Evolutionary conservation across 2,329 filamentous ascomycete species (phyloP).

Genomic region (Tolypocladium cylindrosporum): DNA sequence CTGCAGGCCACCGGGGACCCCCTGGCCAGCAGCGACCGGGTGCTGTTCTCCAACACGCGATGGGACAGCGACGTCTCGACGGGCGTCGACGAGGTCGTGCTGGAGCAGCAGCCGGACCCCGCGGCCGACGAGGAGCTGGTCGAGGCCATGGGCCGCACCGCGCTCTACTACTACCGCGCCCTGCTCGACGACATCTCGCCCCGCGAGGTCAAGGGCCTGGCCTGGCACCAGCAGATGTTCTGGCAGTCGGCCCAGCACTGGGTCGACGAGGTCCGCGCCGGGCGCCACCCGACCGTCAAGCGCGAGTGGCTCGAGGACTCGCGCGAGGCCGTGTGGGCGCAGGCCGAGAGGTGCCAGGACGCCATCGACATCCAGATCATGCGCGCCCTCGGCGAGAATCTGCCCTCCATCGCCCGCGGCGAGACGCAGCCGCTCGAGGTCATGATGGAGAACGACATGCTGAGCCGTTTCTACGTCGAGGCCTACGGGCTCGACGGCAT

Average conservation of each 20-base stretch:
- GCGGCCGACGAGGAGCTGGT: neutral
- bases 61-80: neutral
- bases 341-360: neutral
- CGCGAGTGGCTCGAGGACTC: neutral
- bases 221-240: neutral
- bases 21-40: neutral
- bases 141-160: neutral
- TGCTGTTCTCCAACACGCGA: neutral
- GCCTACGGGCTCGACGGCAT: neutral
- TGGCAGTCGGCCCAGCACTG: neutral
- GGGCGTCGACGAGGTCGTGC: neutral
- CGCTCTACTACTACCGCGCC: neutral
- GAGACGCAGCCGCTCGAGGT: conserved; percentile 23
- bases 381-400: neutral
- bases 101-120: neutral
- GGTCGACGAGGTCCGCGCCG: neutral
- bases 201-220: neutral
- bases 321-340: neutral
- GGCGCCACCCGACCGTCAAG: neutral
- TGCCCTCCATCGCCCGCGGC: conserved; percentile 17
- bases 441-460: conserved; percentile 22
- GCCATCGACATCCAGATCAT: neutral
- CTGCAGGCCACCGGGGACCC: neutral
- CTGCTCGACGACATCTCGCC: neutral
- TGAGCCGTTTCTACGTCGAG: conserved; percentile 9